phyloP scores from a whole-genome alignment of 2,329 filamentous ascomycete species.

The Pyrenophora seminiperda region DNA sequence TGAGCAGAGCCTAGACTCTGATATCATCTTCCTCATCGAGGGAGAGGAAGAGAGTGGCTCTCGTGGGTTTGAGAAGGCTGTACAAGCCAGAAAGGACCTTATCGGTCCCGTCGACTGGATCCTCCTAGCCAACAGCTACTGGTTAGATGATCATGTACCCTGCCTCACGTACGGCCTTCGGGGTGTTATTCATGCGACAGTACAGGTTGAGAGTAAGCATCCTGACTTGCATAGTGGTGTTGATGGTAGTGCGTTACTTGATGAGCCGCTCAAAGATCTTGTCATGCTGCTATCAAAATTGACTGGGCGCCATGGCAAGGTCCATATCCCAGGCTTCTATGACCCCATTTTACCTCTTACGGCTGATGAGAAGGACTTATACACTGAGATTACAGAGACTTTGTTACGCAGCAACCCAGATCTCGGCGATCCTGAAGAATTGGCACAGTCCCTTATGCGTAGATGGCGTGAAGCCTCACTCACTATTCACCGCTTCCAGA shows the following conservation, averaged over 20 bases:
- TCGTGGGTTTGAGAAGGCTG: constrained; percentile 83
- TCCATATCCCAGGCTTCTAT: constrained; percentile 88
- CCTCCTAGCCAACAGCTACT: constrained; percentile 95
- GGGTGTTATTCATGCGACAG: constrained; percentile 89
- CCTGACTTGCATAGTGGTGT: constrained; percentile 95
- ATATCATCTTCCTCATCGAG: constrained; percentile 93
- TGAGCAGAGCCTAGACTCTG: constrained; percentile 80
- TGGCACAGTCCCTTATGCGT: constrained; percentile 86
- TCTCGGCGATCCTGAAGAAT: constrained; percentile 66
- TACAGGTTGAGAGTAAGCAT: constrained; percentile 82
- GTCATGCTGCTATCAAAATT: constrained; percentile 81
- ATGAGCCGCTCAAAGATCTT: constrained; percentile 90
- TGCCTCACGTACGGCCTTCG: constrained; percentile 94
- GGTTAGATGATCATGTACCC: constrained; percentile 93
- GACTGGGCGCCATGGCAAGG: constrained; percentile 77
- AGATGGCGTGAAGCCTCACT: constrained; percentile 94
- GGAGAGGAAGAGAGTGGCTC: constrained; percentile 97
- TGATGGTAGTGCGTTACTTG: constrained; percentile 87
- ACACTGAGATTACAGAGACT: constrained; percentile 80
- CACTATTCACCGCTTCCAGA: constrained; percentile 91
- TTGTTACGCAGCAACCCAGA: constrained; percentile 73
- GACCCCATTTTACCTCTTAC: constrained; percentile 79
- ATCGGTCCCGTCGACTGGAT: constrained; percentile 96
- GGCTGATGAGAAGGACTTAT: constrained; percentile 75
- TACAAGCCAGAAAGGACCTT: constrained; percentile 76